Evolutionary conservation across 169 alveolate genomes (phyloP).

Genomic region (Blepharisma undulans): DNA sequence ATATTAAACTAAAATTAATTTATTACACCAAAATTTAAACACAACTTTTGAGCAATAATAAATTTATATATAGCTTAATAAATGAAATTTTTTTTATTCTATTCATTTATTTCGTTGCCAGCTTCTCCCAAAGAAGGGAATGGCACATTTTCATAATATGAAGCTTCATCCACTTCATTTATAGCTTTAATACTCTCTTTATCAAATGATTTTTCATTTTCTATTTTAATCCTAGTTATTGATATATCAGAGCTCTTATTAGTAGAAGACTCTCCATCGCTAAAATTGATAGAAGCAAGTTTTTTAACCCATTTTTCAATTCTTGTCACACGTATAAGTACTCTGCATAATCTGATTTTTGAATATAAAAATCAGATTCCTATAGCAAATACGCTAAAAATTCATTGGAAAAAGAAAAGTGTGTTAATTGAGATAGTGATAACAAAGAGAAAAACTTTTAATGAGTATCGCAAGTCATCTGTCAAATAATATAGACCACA

Average conservation of each 20-base stretch:
- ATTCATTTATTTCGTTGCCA: not conserved
- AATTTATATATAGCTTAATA: no score
- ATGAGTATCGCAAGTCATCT: not conserved
- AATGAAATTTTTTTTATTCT: no score
- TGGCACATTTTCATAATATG: not conserved
- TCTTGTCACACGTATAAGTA: not conserved
- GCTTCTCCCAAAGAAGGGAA: not conserved
- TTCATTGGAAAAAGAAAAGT: not conserved
- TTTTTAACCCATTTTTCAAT: not conserved
- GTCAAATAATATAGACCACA: constrained; percentile 56
- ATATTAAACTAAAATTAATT: no score
- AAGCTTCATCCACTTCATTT: not conserved
- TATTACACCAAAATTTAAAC: no score
- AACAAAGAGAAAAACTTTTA: not conserved
- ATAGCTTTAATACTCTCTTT: not conserved
- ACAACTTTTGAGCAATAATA: no score
- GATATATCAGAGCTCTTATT: not conserved
- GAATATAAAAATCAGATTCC: not conserved
- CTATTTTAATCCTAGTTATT: not conserved
- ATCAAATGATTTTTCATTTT: not conserved
- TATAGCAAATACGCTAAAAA: not conserved
- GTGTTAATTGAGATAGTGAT: not conserved
- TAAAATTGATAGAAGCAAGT: not conserved
- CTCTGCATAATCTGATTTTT: not conserved
- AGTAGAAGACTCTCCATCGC: not conserved